Conservation (phyloP, 441 rosid genomes). For the Sinapis alba region DNA sequence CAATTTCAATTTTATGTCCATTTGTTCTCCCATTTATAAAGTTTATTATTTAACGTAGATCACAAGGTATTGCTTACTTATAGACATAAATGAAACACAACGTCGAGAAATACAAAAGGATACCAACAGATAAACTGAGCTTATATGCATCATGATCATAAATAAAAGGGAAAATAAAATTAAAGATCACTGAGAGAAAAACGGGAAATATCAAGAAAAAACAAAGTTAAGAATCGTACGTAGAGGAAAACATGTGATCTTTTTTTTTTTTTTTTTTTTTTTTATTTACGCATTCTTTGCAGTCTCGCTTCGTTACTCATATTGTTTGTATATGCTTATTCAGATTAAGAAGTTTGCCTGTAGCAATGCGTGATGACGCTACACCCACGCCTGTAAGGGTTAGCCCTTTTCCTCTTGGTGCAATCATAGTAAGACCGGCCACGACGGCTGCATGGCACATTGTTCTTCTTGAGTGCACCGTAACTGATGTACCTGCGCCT, state of each 20-base stretch:
- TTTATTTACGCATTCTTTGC: conserved; percentile 9
- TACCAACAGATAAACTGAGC: conserved; percentile 27
- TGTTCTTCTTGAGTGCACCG: conserved; percentile 42
- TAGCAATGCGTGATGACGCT: conserved; percentile 50
- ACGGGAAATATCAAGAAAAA: neutral
- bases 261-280: neutral
- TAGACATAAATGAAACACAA: conserved; percentile 27
- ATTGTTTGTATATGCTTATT: conserved; percentile 12
- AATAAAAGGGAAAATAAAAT: conserved; percentile 16
- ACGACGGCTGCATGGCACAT: conserved; percentile 51
- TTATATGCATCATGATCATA: conserved; percentile 27
- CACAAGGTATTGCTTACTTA: conserved; percentile 16
- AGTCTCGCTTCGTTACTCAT: conserved; percentile 25
- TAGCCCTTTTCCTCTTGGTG: conserved; percentile 40
- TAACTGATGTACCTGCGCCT: conserved; percentile 50
- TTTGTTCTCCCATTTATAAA: neutral
- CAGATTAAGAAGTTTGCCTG: conserved; percentile 45
- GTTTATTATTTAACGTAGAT: neutral
- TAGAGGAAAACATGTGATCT: conserved; percentile 17
- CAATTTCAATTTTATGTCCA: conserved; percentile 6
- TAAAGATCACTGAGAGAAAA: conserved; percentile 5
- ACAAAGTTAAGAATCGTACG: conserved; percentile 18
- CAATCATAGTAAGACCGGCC: conserved; percentile 68
- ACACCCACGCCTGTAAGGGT: conserved; percentile 68
- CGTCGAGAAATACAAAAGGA: conserved; percentile 15